Conservation (phyloP, 2,329 filamentous ascomycete genomes). For the Xylaria sp. region DNA sequence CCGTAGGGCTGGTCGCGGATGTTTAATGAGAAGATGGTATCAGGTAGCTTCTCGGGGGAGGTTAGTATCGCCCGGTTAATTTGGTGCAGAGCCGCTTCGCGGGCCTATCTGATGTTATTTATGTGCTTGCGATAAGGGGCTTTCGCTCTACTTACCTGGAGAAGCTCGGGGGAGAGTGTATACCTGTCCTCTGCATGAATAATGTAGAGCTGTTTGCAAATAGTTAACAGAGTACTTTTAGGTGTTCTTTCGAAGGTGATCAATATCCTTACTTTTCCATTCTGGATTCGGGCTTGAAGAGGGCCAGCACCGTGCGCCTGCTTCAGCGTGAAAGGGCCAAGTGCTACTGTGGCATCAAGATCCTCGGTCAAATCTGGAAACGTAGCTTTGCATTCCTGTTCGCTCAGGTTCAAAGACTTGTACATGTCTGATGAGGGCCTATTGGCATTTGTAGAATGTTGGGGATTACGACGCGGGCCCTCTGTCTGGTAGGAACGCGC, state of each 20-base stretch:
- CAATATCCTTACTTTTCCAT: conserved; percentile 13
- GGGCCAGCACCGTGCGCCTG: conserved; percentile 17
- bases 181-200: conserved; percentile 13
- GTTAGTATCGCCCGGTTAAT: conserved; percentile 30
- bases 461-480: neutral
- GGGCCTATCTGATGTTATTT: conserved; percentile 8
- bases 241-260: too few relatives aligned
- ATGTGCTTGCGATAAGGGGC: neutral
- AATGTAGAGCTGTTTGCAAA: conserved; percentile 24
- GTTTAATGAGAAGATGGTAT: conserved; percentile 29
- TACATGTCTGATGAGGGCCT: neutral
- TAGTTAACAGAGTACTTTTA: neutral
- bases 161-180: conserved; percentile 18
- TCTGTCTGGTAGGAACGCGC: neutral
- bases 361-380: conserved; percentile 23
- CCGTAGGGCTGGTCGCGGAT: conserved; percentile 32
- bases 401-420: conserved; percentile 17
- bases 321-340: conserved; percentile 26
- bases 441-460: neutral
- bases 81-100: conserved; percentile 29
- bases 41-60: conserved; percentile 11
- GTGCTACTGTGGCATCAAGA: conserved; percentile 20
- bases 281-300: conserved; percentile 23
- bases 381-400: conserved; percentile 16
- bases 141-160: conserved; percentile 12